Conservation (phyloP, 352 stramenopile species). For the Phytophthora fragariae region DNA sequence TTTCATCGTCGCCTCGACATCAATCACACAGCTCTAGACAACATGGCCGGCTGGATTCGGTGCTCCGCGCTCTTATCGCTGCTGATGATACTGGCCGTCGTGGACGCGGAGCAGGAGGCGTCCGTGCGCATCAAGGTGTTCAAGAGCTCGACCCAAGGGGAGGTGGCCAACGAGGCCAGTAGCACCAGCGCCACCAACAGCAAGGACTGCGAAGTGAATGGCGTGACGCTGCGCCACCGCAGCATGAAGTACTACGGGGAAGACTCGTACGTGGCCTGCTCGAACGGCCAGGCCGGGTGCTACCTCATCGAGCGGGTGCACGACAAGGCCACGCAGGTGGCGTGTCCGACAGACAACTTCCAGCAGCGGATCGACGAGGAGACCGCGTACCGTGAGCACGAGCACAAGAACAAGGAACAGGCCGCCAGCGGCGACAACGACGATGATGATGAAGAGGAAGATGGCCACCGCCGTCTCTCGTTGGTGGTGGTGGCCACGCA, state of each 20-base stretch:
- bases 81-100: constrained; percentile 28
- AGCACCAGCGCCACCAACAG: constrained; percentile 6
- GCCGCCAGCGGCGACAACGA: constrained; percentile 6
- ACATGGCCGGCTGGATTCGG: constrained; percentile 41
- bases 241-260: constrained; percentile 78
- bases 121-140: constrained; percentile 30
- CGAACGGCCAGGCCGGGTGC: constrained; percentile 62
- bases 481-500: constrained; percentile 68
- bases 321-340: constrained; percentile 64
- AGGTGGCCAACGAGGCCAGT: constrained; percentile 7
- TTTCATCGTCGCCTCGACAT: constrained; percentile 20
- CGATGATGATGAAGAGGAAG: constrained; percentile 33
- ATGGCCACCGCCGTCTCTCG: constrained; percentile 58
- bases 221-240: constrained; percentile 61
- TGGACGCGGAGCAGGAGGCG: constrained; percentile 34
- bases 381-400: constrained; percentile 34
- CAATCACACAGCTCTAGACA: constrained; percentile 7
- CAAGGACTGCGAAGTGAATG: constrained; percentile 66
- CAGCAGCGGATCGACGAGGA: constrained; percentile 51
- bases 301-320: constrained; percentile 73
- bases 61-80: constrained; percentile 28
- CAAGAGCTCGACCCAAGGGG: constrained; percentile 6
- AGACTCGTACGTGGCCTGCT: constrained; percentile 80
- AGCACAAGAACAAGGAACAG: constrained; percentile 22
- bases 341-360: constrained; percentile 55